phyloP scores from a whole-genome alignment of 768 basidiomycete genomes.

The Serendipita sp. region DNA sequence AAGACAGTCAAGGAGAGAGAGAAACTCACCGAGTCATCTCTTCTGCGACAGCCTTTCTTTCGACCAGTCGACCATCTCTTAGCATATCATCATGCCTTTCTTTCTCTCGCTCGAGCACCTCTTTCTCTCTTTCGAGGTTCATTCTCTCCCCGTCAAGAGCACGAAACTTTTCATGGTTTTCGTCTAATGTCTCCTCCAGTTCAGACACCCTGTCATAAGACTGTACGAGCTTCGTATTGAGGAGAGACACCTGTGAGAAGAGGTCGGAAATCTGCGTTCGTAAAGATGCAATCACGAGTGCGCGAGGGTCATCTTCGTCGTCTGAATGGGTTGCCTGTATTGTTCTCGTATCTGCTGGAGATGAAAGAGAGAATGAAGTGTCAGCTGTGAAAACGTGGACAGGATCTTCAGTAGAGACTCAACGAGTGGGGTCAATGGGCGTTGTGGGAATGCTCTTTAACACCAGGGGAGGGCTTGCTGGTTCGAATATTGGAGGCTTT shows the following conservation, averaged over 20 bases:
- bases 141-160: not conserved
- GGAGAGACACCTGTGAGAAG: conserved; percentile 74
- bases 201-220: conserved; percentile 86
- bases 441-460: not conserved
- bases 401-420: not conserved
- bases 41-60: conserved; percentile 73
- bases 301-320: conserved; percentile 49
- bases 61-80: conserved; percentile 83
- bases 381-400: not conserved
- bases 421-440: not conserved
- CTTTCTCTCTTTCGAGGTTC: conserved; percentile 1
- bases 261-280: conserved; percentile 73
- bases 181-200: conserved; percentile 79
- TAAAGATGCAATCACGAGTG: conserved; percentile 65
- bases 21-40: conserved; percentile 55
- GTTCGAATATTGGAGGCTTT: not conserved
- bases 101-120: conserved; percentile 58
- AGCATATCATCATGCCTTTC: conserved; percentile 78
- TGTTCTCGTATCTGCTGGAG: not conserved
- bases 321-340: conserved; percentile 13
- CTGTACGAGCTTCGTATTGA: conserved; percentile 84
- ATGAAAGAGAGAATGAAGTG: not conserved
- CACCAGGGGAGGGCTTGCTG: not conserved
- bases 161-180: conserved; percentile 15
- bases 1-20: not conserved